Evolutionary conservation across 495 filamentous ascomycete genomes (phyloP).

Genomic region (Tetracladium marchalianum): DNA sequence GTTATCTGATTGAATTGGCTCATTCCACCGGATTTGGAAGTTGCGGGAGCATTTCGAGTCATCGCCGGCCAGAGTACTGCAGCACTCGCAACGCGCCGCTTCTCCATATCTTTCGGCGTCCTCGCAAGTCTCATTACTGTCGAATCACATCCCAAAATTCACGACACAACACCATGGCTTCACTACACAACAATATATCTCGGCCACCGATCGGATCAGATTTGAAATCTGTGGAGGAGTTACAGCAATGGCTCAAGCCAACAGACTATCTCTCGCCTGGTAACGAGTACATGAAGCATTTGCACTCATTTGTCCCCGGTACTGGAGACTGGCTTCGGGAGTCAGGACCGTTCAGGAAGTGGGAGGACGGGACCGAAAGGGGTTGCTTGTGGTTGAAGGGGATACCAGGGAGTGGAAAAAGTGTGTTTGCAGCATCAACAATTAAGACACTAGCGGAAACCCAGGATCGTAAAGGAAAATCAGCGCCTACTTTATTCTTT

Average conservation of each 20-base stretch:
- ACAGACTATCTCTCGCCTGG: constrained; percentile 19
- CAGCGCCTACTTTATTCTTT: constrained; percentile 35
- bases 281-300: constrained; percentile 27
- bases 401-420: constrained; percentile 41
- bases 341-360: constrained; percentile 26
- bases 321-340: constrained; percentile 34
- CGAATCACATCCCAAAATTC: too few relatives aligned
- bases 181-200: too few relatives aligned
- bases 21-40: too few relatives aligned
- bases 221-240: background rate
- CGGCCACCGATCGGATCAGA: too few relatives aligned
- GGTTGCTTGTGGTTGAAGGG: constrained; percentile 37
- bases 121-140: too few relatives aligned
- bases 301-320: constrained; percentile 26
- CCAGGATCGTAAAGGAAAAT: constrained; percentile 10
- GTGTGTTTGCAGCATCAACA: constrained; percentile 34
- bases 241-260: constrained; percentile 26
- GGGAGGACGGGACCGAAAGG: constrained; percentile 23
- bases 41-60: too few relatives aligned
- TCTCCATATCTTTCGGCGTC: too few relatives aligned
- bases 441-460: constrained; percentile 19
- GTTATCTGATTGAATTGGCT: too few relatives aligned
- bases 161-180: too few relatives aligned
- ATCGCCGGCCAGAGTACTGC: too few relatives aligned
- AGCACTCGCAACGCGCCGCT: too few relatives aligned